Base-by-base conservation (phyloP, 2,329 filamentous ascomycete species). In the Neobulgaria alba region DNA sequence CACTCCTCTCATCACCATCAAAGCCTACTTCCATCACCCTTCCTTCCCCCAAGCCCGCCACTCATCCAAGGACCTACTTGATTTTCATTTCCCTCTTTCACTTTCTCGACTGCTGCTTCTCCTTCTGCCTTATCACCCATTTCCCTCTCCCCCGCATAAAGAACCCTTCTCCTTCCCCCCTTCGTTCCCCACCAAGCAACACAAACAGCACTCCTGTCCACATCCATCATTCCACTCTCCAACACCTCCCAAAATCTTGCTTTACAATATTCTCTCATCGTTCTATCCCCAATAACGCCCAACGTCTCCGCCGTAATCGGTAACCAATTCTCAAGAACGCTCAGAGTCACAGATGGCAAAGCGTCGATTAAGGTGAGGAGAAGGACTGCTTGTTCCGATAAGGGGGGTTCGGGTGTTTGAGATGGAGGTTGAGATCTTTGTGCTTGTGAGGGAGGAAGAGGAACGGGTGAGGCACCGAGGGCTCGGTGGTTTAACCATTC, bases 161-260 rank as follows among this genome's bases (percentile, higher is more conserved):
- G 34, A 10, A 59, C 54, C 14, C 40, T 49, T 14, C 57, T 51
- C 37, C 56, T 50, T 7, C 57, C 56, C 14, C 67, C 65, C 18
- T 74, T 78, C 23, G 47, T 57, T 29, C 68, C 74, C 81, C 81
- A 85, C 81, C 81, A 85, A 3, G 68, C 69, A 32, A 84, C 77
- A 52, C 77, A 81, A 38, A 76, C 66, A 46, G 73, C 69, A 16
- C 79, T 77, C 33, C 79, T 68, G 51, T 82, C 76, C 19, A 82
- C 71, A 62, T 85, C 80, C 77, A 86, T 82, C 57, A 84, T 80
- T 2, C 80, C 80, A 46, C 69, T 71, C 36, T 58, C 57, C 10
- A 85, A 51, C 2, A 77, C 69, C 44, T 82, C 76, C 81, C 81
- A 86, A 52, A 83, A 78, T 38, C 79, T 65, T 45, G 72, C 67